Evolutionary conservation across 2,329 filamentous ascomycete genomes (phyloP), one percentile per base, ranked within the genome.

Genomic region (Ustilaginoidea virens): DNA sequence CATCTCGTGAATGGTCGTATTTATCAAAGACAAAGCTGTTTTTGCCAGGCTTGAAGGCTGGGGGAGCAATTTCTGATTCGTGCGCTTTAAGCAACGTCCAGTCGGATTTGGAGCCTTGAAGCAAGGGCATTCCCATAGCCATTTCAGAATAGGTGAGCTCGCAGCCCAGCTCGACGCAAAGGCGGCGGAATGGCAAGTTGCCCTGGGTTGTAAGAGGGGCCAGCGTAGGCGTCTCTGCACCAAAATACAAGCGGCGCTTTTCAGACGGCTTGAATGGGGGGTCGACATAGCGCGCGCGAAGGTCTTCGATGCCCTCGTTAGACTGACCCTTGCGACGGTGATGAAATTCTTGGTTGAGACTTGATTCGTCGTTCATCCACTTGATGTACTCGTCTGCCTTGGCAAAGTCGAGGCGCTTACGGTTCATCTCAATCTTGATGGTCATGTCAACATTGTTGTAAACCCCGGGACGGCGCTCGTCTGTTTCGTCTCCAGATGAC

Each of bases 61-160:
- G 87, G 15, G 83, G 71, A 14, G 59, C 53, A 12, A 78, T 61
- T 53, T 98, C 90, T 5, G 76, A 80, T 48, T 85, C 74, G 48
- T 98, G 90, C 3, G 82, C 82, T 53, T 90, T 92, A 65, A 96
- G 72, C 31, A 98, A 62, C 13, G 90, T 85, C 90, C 90, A 98
- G 58, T 98, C 90, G 2, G 76, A 67, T 55, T 87, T 92, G 38
- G 80, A 72, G 20, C 90, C 90, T 52, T 94, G 85, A 5, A 98
- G 66, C 23, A 98, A 58, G 7, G 87, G 86, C 52, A 92, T 60
- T 17, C 82, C 76, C 69, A 98, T 80, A 4, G 87, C 90, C 90
- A 98, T 98, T 55, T 98, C 90, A 0, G 87, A 96, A 60, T 93
- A 98, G 0, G 90, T 98, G 27, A 92, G 65, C 47, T 94, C 80